phyloP scores from a whole-genome alignment of 345 rosid genomes.

The Toxicodendron radicans region DNA sequence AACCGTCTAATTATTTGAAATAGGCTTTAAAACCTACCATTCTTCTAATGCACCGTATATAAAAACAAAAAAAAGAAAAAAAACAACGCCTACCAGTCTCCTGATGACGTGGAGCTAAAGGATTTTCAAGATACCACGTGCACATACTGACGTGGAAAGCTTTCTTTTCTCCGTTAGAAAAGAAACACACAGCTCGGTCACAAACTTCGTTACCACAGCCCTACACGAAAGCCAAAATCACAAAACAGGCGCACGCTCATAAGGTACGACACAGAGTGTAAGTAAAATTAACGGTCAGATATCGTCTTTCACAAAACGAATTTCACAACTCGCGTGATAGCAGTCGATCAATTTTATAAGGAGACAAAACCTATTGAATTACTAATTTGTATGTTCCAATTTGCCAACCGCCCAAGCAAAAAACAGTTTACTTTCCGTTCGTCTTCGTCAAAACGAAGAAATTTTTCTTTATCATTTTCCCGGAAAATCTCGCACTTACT shows the following conservation, averaged over 20 bases:
- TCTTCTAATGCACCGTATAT: neutral
- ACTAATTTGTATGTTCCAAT: neutral
- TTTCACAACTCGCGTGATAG: neutral
- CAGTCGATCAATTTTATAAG: neutral
- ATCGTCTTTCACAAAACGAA: neutral
- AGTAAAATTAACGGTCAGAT: neutral
- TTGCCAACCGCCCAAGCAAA: slow-evolving; percentile 14
- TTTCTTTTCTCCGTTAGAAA: neutral
- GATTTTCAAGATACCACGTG: neutral
- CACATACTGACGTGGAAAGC: neutral
- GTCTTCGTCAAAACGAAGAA: neutral
- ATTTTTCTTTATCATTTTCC: neutral
- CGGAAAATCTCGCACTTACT: neutral
- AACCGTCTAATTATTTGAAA: neutral
- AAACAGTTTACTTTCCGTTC: slow-evolving; percentile 5
- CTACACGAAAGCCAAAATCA: neutral
- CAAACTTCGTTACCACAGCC: neutral
- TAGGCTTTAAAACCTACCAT: neutral
- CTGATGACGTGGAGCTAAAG: slow-evolving; percentile 1
- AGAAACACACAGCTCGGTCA: neutral
- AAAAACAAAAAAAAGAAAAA: neutral
- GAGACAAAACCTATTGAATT: neutral
- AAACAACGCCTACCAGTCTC: neutral
- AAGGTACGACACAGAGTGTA: neutral
- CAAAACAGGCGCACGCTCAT: neutral